These are phyloP conservation scores for Cladophialophora immunda DNA, from an alignment of 2,329 filamentous ascomycete species.

Conservation along the genomic window DNA sequence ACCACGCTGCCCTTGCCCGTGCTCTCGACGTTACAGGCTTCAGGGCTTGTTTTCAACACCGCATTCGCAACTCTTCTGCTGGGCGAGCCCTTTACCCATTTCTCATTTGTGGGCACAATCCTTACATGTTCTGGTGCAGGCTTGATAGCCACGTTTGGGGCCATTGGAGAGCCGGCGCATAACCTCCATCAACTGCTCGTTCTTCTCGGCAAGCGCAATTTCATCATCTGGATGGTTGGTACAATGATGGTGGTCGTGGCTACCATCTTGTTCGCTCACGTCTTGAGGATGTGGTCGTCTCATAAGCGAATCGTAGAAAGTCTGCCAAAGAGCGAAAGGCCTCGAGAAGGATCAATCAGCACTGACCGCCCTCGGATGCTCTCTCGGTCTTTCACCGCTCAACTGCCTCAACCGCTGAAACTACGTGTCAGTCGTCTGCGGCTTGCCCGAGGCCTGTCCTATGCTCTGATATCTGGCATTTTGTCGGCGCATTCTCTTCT, in stretches of 20 bases:
- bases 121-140: conserved; percentile 89
- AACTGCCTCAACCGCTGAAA: conserved; percentile 48
- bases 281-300: conserved; percentile 48
- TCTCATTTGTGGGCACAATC: conserved; percentile 88
- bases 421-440: conserved; percentile 70
- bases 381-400: conserved; percentile 51
- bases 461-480: conserved; percentile 89
- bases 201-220: conserved; percentile 76
- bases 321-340: conserved; percentile 38
- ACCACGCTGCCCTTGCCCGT: conserved; percentile 94
- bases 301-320: conserved; percentile 37
- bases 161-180: conserved; percentile 91
- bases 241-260: conserved; percentile 76
- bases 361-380: conserved; percentile 43
- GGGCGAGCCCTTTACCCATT: conserved; percentile 90
- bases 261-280: conserved; percentile 68
- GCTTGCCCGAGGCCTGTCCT: conserved; percentile 81
- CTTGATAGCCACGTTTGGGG: conserved; percentile 91
- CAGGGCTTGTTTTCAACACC: conserved; percentile 97
- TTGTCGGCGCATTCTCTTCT: conserved; percentile 92
- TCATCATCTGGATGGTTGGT: conserved; percentile 87
- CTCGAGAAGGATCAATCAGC: conserved; percentile 27
- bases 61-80: conserved; percentile 94
- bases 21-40: conserved; percentile 92
- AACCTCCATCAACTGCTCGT: conserved; percentile 81